Base-by-base conservation (phyloP, 208 protist species). In the Leishmania martiniquensis region DNA sequence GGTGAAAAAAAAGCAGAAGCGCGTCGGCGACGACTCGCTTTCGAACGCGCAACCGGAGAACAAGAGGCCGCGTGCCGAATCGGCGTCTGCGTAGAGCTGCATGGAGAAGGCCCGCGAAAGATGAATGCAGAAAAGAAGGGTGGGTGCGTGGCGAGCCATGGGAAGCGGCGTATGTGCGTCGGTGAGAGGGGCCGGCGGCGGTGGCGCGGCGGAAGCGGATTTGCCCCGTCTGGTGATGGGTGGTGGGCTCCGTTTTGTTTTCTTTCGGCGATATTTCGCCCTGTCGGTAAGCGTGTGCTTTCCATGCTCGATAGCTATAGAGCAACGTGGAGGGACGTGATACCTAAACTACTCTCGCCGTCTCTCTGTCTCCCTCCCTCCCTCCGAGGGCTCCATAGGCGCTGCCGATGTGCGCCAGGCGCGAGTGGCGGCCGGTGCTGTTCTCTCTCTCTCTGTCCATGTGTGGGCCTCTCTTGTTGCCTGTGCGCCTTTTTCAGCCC, bases 1-100 rank as follows among this genome's bases (percentile, higher is more conserved):
- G 42, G 91, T 87, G 70, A 84, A 87, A 73, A 93, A 95, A 83
- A 96, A 96, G 82, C 83, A 89, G 55, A 96, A 96, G 81, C 79
- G 60, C 70, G 63, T 47, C 20, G 47, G 63, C 22, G 75, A 72
- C 12, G 77, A 81, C 34, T 79, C 81, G 13, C 51, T 76, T 39
- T 79, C 79, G 20, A 69, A 62, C 9, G 71, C 73, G 59, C 74
- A 85, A 71, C 72, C 82, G 66, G 80, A 86, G 54, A 77, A 70
- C 39, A 85, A 87, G 77, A 75, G 77, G 62, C 57, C 67, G 44
- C 82, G 81, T 9, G 66, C 62, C 15, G 85, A 86, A 62, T 80
- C 66, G 13, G 74, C 69, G 34, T 76, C 73, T n/a, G 29, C 69
- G 57, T 83, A 83, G 74, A 79, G 39, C 45, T 57, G 29, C 47